A percentile compares a stretch with the other conserved stretches of the same genome.
Conservation (phyloP, 164 flowering plant genomes). For the Magnolia officinalis region DNA sequence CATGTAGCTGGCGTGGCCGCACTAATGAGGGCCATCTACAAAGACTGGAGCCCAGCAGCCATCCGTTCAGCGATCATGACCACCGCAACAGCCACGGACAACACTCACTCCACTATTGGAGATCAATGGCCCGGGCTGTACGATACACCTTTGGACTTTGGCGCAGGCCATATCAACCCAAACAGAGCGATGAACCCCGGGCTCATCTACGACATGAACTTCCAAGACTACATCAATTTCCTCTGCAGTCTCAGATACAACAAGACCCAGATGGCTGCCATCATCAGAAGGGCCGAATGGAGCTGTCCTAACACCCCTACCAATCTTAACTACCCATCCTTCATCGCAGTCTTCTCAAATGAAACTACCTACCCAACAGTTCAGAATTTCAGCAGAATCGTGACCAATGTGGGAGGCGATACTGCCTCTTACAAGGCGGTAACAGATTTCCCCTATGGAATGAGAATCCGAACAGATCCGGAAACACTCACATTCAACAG, state of each 20-base stretch:
- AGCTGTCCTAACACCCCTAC: neutral
- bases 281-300: neutral
- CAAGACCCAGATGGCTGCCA: constrained; percentile 24
- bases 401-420: constrained; percentile 3
- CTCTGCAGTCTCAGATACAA: constrained; percentile 40
- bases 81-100: constrained; percentile 18
- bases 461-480: constrained; percentile 26
- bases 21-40: constrained; percentile 26
- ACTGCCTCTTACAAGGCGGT: constrained; percentile 1
- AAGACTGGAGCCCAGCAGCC: constrained; percentile 37
- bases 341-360: constrained; percentile 20
- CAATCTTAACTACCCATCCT: constrained; percentile 26
- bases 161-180: constrained; percentile 22
- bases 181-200: constrained; percentile 33
- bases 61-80: constrained; percentile 42
- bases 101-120: constrained; percentile 9
- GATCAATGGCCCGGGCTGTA: constrained; percentile 13
- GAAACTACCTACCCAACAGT: constrained; percentile 13
- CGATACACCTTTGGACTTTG: constrained; percentile 20
- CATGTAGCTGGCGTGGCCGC: constrained; percentile 37
- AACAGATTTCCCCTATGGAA: constrained; percentile 24
- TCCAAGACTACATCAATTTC: constrained; percentile 34
- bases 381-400: constrained; percentile 17
- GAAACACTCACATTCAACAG: constrained; percentile 6
- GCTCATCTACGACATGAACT: constrained; percentile 30